Conservation (phyloP, 495 filamentous ascomycete species). For the Podospora pseudopauciseta region DNA sequence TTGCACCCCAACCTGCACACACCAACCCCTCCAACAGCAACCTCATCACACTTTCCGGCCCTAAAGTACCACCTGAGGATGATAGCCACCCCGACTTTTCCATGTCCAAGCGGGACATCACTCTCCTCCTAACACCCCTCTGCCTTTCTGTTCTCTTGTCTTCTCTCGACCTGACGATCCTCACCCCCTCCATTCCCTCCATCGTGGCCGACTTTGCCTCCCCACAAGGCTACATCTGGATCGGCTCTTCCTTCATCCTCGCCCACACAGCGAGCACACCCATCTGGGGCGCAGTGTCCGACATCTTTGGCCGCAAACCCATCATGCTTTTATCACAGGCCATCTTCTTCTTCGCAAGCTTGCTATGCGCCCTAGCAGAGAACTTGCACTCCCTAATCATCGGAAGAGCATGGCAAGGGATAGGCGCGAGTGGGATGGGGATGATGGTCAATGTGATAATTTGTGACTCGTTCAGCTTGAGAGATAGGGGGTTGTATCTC, state of each 20-base stretch:
- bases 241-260: slow-evolving; percentile 65
- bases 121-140: slow-evolving; percentile 38
- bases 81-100: background rate
- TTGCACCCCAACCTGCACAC: background rate
- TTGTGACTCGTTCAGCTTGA: slow-evolving; percentile 67
- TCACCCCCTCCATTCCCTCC: slow-evolving; percentile 40
- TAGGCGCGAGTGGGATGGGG: slow-evolving; percentile 72
- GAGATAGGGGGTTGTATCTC: slow-evolving; percentile 56
- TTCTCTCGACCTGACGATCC: slow-evolving; percentile 38
- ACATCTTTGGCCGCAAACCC: slow-evolving; percentile 78
- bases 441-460: slow-evolving; percentile 75
- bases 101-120: background rate
- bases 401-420: slow-evolving; percentile 70
- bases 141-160: slow-evolving; percentile 47
- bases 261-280: slow-evolving; percentile 63
- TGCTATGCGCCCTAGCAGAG: slow-evolving; percentile 63
- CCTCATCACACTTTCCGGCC: background rate
- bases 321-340: slow-evolving; percentile 65
- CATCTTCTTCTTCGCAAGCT: slow-evolving; percentile 67
- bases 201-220: slow-evolving; percentile 58
- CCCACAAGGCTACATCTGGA: slow-evolving; percentile 67
- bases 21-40: background rate
- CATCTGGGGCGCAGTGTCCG: slow-evolving; percentile 71
- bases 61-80: background rate
- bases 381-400: slow-evolving; percentile 67